A percentile compares a stretch with the other conserved stretches of the same genome.
These are phyloP conservation scores for Aspergillus fijiensis DNA, from an alignment of 2,329 filamentous ascomycete genomes.

Conservation along the genomic window DNA sequence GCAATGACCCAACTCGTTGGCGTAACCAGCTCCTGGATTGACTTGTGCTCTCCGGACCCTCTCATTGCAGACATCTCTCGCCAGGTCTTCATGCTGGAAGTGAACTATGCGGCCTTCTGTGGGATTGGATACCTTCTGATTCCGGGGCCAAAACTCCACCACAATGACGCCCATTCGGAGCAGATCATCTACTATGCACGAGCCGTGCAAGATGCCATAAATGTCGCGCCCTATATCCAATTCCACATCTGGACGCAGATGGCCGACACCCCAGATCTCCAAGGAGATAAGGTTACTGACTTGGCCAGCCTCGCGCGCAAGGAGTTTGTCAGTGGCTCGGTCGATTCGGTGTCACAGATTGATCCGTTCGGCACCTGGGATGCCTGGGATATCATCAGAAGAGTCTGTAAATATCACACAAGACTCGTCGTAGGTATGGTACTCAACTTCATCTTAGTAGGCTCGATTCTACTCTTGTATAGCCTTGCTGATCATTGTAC, in stretches of 20 bases:
- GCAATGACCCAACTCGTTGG: constrained; percentile 76
- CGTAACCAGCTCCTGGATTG: constrained; percentile 87
- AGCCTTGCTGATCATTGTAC: constrained; percentile 15
- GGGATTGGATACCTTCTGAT: constrained; percentile 82
- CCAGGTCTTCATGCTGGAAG: constrained; percentile 85
- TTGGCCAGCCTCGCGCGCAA: constrained; percentile 44
- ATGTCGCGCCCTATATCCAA: constrained; percentile 71
- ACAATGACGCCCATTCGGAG: constrained; percentile 50
- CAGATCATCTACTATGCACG: constrained; percentile 74
- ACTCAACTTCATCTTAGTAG: background rate
- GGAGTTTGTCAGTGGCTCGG: constrained; percentile 36
- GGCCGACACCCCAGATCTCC: constrained; percentile 68
- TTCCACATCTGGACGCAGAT: constrained; percentile 81
- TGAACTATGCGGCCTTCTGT: constrained; percentile 94
- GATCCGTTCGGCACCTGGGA: constrained; percentile 85
- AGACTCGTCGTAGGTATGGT: constrained; percentile 76
- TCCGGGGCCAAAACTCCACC: constrained; percentile 69
- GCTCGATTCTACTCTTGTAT: background rate
- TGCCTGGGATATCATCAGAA: constrained; percentile 85
- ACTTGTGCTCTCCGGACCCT: constrained; percentile 79
- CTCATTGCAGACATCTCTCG: constrained; percentile 81
- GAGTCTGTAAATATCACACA: constrained; percentile 78
- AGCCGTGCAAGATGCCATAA: constrained; percentile 76
- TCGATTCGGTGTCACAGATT: constrained; percentile 49
- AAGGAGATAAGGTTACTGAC: constrained; percentile 46